phyloP scores from a whole-genome alignment of 192 early-diverging fungal species.

The Mortierella alpina region DNA sequence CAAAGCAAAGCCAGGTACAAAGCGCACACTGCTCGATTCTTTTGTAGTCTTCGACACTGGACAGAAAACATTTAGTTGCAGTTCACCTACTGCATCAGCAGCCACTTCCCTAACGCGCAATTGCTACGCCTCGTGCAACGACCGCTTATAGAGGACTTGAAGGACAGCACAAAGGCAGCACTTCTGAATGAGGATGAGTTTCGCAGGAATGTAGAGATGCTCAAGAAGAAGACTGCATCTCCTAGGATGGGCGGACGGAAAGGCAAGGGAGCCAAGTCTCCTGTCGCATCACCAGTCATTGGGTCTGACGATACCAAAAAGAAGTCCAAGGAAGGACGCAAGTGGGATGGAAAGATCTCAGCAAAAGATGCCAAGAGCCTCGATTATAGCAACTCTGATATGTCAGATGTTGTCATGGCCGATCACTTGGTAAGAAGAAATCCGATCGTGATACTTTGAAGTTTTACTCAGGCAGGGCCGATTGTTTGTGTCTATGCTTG shows the following conservation, averaged over 20 bases:
- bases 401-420: slow-evolving; percentile 20
- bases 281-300: slow-evolving; percentile 36
- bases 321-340: slow-evolving; percentile 65
- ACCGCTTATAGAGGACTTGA: slow-evolving; percentile 14
- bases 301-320: slow-evolving; percentile 31
- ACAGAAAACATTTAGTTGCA: too few species aligned
- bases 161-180: slow-evolving; percentile 19
- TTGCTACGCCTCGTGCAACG: too few species aligned
- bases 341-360: slow-evolving; percentile 81
- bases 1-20: slow-evolving; percentile 44
- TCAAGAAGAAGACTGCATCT: slow-evolving; percentile 51
- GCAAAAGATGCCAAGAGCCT: slow-evolving; percentile 65
- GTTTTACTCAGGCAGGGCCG: not conserved
- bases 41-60: not conserved
- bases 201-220: slow-evolving; percentile 58
- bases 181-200: slow-evolving; percentile 61
- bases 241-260: slow-evolving; percentile 49
- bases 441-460: not conserved
- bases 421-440: slow-evolving; percentile 36
- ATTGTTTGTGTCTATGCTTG: not conserved
- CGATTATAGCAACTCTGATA: slow-evolving; percentile 59
- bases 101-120: too few species aligned
- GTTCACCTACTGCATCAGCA: too few species aligned
- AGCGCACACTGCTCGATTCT: not conserved
- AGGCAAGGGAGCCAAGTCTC: slow-evolving; percentile 29